These are phyloP conservation scores for Lanmaoa pseudosensibilis DNA, from an alignment of 768 basidiomycete genomes.

Conservation along the genomic window DNA sequence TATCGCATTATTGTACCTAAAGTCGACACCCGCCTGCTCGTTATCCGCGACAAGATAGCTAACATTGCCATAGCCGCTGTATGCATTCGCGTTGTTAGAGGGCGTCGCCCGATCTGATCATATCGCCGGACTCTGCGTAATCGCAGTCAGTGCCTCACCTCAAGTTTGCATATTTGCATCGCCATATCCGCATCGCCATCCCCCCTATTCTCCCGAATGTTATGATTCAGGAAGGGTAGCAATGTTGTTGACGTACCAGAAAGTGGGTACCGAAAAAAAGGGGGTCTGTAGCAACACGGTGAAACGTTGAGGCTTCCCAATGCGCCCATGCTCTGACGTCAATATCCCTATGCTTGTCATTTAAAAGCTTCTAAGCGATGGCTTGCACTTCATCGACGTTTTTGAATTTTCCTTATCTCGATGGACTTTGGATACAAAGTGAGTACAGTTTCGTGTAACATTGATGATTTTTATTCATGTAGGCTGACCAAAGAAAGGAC, in stretches of 20 bases:
- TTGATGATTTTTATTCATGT: neutral
- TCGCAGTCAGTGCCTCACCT: constrained; percentile 9
- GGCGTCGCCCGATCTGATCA: constrained; percentile 15
- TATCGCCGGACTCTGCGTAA: constrained; percentile 23
- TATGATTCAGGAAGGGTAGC: neutral
- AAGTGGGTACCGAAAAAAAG: neutral
- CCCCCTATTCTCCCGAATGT: neutral
- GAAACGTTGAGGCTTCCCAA: neutral
- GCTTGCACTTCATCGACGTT: neutral
- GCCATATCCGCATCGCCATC: constrained; percentile 3
- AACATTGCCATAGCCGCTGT: constrained; percentile 1
- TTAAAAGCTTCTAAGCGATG: neutral
- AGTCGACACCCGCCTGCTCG: constrained; percentile 1
- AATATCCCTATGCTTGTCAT: neutral
- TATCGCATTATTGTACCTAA: constrained; percentile 8
- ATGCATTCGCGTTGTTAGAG: constrained; percentile 15
- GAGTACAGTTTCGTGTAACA: neutral
- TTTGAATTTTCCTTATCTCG: neutral
- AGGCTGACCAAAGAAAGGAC: neutral
- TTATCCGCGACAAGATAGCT: constrained; percentile 3
- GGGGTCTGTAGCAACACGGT: neutral
- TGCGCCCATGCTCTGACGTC: constrained; percentile 2
- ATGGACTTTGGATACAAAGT: neutral
- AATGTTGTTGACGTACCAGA: constrained; percentile 7
- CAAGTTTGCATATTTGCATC: neutral